Conservation (phyloP, 1,284 basidiomycete genomes). For the Coniferiporia sulphurascens region DNA sequence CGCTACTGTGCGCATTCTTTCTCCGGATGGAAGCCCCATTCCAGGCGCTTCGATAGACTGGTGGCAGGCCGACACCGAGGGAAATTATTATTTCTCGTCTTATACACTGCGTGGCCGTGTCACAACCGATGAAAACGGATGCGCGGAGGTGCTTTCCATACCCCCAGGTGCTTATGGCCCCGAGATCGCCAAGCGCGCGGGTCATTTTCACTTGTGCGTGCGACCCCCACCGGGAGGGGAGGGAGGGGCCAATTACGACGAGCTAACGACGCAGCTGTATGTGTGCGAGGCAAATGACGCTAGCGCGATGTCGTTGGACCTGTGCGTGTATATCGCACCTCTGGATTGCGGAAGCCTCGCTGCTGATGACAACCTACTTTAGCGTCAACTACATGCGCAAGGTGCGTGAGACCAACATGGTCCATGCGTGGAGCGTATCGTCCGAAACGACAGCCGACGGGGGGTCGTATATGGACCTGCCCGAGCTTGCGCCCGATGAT, state of each 20-base stretch:
- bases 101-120: conserved; percentile 27
- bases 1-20: conserved; percentile 22
- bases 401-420: conserved; percentile 21
- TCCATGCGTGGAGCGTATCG: conserved; percentile 22
- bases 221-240: neutral
- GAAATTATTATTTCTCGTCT: conserved; percentile 23
- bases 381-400: conserved; percentile 22
- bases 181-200: conserved; percentile 16
- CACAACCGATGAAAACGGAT: conserved; percentile 25
- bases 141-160: conserved; percentile 26
- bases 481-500: conserved; percentile 22
- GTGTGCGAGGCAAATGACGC: conserved; percentile 25
- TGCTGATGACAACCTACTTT: neutral
- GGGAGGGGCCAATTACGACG: conserved; percentile 13
- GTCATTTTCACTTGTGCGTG: conserved; percentile 26
- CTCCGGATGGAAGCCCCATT: conserved; percentile 25
- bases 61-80: conserved; percentile 27
- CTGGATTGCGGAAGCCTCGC: neutral
- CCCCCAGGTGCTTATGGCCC: conserved; percentile 25
- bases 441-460: conserved; percentile 17
- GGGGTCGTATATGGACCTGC: conserved; percentile 18
- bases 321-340: conserved; percentile 21
- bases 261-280: conserved; percentile 28
- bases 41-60: conserved; percentile 24
- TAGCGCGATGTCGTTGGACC: conserved; percentile 19